phyloP scores from a whole-genome alignment of 495 filamentous ascomycete genomes.

The Symbiotaphrina buchneri region DNA sequence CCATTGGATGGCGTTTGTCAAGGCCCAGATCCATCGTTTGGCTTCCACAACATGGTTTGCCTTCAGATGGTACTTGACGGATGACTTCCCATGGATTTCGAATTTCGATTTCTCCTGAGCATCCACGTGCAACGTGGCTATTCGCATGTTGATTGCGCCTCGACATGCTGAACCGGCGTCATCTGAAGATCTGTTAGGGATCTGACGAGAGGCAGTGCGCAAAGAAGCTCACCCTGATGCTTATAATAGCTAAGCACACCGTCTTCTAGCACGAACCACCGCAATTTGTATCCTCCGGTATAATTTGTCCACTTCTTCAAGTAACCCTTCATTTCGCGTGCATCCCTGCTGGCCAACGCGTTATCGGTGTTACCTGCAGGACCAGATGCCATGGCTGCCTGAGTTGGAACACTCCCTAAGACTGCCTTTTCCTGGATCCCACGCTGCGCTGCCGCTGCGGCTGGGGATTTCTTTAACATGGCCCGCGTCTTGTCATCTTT shows the following conservation, averaged over 20 bases:
- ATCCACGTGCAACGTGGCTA: slow-evolving; percentile 86
- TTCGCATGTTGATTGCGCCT: slow-evolving; percentile 95
- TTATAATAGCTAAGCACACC: slow-evolving; percentile 98
- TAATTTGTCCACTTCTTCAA: slow-evolving; percentile 99
- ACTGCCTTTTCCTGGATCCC: slow-evolving; percentile 95
- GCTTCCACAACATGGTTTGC: slow-evolving; percentile 90
- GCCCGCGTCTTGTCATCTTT: slow-evolving; percentile 77
- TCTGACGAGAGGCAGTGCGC: neutral
- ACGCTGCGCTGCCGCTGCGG: slow-evolving; percentile 79
- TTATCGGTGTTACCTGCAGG: slow-evolving; percentile 33
- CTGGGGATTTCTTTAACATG: slow-evolving; percentile 83
- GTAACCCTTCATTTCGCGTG: slow-evolving; percentile 93
- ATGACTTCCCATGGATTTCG: slow-evolving; percentile 91
- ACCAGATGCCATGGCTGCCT: slow-evolving; percentile 29
- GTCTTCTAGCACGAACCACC: slow-evolving; percentile 96
- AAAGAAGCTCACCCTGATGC: slow-evolving; percentile 42
- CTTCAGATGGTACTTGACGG: slow-evolving; percentile 95
- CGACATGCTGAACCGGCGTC: slow-evolving; percentile 84
- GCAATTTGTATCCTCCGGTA: slow-evolving; percentile 80
- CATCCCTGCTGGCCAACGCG: slow-evolving; percentile 54
- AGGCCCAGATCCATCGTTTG: slow-evolving; percentile 90
- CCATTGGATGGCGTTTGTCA: slow-evolving; percentile 98
- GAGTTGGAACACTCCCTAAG: slow-evolving; percentile 42
- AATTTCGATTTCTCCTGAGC: slow-evolving; percentile 91
- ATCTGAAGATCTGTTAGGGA: slow-evolving; percentile 24